Base-by-base conservation (phyloP, 257 asterid genomes). In the Asclepias syriaca region DNA sequence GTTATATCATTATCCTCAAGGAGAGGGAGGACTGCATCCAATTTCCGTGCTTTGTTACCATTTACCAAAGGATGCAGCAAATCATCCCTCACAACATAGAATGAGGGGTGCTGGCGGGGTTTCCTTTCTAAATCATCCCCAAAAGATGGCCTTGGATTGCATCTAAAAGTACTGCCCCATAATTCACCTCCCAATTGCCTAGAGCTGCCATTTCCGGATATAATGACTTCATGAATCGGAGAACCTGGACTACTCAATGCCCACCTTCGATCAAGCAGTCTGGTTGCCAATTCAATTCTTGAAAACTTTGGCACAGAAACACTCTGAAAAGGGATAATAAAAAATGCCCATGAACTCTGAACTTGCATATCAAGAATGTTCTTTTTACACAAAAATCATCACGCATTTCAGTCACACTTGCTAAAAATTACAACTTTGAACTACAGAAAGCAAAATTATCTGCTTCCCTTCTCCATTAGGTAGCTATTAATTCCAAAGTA, bases 11-110 rank as follows among this genome's bases (percentile, higher is more conserved):
- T 57, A 78, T 91, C 93, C 81, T 85, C 88, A 27, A 94, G 90
- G 69, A 94, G 84, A 61, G 98, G 97, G 83, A 94, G 90, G 83
- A 91, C 54, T 1, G 93, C 97, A 37, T 94, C 98, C 66, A 94
- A 74, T 74, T 94, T 94, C 75, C 98, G 84, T 14, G 96, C 94
- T 81, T 94, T 94, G 81, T 91, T 94, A 45, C 98, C 98, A 81
- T 94, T 94, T 71, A 88, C 88, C 78, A 94, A 78, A 57, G 97
- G 97, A 81, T 94, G 98, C 86, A 91, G 58, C 77, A 91, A 83
- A 75, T 94, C 98, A 81, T 94, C 97, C 78, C 98, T 87, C 64
- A 91, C 89, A 54, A 94, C 87, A 79, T 87, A 89, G 85, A 94
- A 94, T 0, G 93, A 88, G 43, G 85, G 80, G 72, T 72, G 53